Base-by-base conservation (phyloP, 2,329 filamentous ascomycete species). In the Microdochium paspali region DNA sequence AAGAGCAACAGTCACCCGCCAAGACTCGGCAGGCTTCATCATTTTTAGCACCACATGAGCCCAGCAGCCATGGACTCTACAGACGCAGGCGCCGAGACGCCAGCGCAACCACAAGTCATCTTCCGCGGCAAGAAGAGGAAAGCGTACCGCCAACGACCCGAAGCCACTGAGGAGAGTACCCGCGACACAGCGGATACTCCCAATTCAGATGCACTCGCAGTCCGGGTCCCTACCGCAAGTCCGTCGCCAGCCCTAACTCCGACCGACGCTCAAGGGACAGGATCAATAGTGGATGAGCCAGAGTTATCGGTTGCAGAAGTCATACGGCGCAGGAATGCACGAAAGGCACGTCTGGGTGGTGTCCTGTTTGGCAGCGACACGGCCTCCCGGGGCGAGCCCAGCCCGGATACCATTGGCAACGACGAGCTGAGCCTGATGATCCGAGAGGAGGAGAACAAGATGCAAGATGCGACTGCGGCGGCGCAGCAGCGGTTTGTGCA, bases 71-170 rank as follows among this genome's bases (percentile, higher is more conserved):
- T 24, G 23, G 23, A 44, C 3, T n/a, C 42, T 4, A 15, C 23
- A 44, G 42, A 44, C 12, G 10, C 12, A 5, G 26, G 25, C 4
- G 9, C 31, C 7, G 31, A 31, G 20, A 44, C 24, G 15, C 48
- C 53, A 7, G 39, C 54, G 2, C 51, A 58, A 43, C 62, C 65
- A 12, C 60, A 60, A 18, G 62, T 79, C 28, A 63, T 76, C 26
- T 84, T 84, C 54, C 77, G 79, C 32, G 68, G 68, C 50, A 83
- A 81, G 62, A 83, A 81, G 64, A 71, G 78, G 59, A 82, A 82
- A 58, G 65, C 68, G 4, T 78, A 80, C 53, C 71, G 79, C 44
- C 77, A 78, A 52, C 74, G 77, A 52, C 44, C 49, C 31, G 39
- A 46, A 15, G 51, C 47, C 24, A 24, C 45, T 3, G 40, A 52